Conservation (phyloP, 495 filamentous ascomycete genomes). For the Friedmanniomyces simplex region DNA sequence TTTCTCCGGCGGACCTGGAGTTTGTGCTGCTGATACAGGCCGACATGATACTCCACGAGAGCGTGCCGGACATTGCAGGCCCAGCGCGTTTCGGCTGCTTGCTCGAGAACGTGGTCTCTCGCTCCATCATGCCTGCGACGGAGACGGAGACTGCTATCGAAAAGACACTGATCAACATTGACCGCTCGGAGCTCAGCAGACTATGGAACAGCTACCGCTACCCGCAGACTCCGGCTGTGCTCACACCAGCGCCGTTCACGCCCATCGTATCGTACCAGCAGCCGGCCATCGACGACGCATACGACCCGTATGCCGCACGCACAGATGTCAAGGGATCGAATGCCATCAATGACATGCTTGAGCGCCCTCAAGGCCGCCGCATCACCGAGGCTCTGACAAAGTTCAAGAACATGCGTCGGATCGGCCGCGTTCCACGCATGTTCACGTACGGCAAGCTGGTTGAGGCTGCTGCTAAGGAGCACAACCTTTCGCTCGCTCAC, state of each 20-base stretch:
- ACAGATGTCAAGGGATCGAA: slow-evolving; percentile 89
- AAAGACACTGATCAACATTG: slow-evolving; percentile 45
- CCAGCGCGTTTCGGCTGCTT: slow-evolving; percentile 52
- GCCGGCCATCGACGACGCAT: slow-evolving; percentile 59
- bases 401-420: slow-evolving; percentile 85
- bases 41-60: slow-evolving; percentile 44
- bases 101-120: slow-evolving; percentile 43
- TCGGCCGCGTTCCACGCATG: slow-evolving; percentile 84
- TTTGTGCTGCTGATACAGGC: slow-evolving; percentile 56
- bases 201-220: slow-evolving; percentile 49
- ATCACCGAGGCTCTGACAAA: slow-evolving; percentile 71
- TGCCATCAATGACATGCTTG: slow-evolving; percentile 77
- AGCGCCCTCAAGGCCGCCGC: slow-evolving; percentile 54
- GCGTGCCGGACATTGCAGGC: slow-evolving; percentile 42
- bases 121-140: slow-evolving; percentile 40
- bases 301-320: slow-evolving; percentile 78
- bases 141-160: slow-evolving; percentile 46
- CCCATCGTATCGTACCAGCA: slow-evolving; percentile 33
- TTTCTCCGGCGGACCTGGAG: slow-evolving; percentile 47
- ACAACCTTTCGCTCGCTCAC: slow-evolving; percentile 63
- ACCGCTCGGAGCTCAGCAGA: slow-evolving; percentile 46
- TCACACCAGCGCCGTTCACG: slow-evolving; percentile 27
- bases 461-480: slow-evolving; percentile 70
- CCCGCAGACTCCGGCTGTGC: slow-evolving; percentile 26
- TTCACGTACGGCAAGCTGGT: slow-evolving; percentile 95